Evolutionary conservation across 305 asterid genomes (phyloP).

Genomic region (Solanum hybrid): DNA sequence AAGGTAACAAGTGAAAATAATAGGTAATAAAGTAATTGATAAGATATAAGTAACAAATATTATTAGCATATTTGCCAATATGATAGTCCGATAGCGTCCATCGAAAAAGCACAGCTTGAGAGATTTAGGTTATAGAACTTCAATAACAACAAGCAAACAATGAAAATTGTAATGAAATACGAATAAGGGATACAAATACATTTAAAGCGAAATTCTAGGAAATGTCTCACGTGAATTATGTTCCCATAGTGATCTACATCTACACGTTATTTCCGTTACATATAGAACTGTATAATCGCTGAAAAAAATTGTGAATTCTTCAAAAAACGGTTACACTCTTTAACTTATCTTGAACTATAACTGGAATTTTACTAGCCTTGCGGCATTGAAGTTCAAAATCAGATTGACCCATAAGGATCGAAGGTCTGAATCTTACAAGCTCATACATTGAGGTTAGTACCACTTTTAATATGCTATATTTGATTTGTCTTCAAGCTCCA

Average conservation of each 20-base stretch:
- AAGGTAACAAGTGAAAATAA: not conserved
- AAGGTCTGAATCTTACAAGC: not conserved
- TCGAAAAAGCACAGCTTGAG: not conserved
- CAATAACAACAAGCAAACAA: not conserved
- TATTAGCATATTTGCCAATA: not conserved
- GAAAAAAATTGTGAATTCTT: fast-evolving
- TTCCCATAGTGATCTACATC: not conserved
- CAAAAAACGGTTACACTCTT: not conserved
- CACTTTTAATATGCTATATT: not conserved
- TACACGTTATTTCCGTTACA: not conserved
- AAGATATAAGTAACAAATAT: not conserved
- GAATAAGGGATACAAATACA: not conserved
- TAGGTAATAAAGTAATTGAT: not conserved
- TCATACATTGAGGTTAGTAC: not conserved
- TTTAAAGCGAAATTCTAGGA: not conserved
- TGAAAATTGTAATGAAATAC: not conserved
- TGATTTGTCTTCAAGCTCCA: not conserved
- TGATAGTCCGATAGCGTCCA: not conserved
- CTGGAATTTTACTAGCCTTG: not conserved
- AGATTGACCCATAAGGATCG: fast-evolving
- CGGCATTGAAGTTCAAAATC: not conserved
- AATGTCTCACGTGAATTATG: not conserved
- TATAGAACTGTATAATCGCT: not conserved
- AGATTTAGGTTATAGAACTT: too few species aligned
- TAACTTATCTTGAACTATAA: not conserved